Evolutionary conservation across 139 green algal species (phyloP).

Genomic region (Dunaliella sp.): DNA sequence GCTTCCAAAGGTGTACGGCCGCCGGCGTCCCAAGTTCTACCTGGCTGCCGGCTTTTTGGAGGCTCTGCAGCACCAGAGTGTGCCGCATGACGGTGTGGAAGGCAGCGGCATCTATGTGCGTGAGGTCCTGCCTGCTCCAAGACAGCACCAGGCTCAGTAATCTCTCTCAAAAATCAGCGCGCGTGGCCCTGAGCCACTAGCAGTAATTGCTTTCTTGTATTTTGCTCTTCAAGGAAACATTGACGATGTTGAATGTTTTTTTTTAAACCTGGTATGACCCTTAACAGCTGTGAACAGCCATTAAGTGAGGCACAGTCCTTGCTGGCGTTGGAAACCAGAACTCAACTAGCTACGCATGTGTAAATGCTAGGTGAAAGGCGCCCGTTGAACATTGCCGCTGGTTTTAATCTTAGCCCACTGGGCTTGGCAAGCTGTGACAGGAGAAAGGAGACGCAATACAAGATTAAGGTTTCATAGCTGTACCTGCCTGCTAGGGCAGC

Average conservation of each 20-base stretch:
- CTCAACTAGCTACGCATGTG: not conserved
- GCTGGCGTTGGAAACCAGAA: not conserved
- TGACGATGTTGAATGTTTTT: not conserved
- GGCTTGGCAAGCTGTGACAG: not conserved
- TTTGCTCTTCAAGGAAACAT: not conserved
- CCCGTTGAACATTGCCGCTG: too few relatives aligned
- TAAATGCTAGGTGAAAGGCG: too few relatives aligned
- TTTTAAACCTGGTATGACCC: not conserved
- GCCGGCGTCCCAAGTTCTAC: conserved; percentile 6
- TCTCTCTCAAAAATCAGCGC: conserved; percentile 21
- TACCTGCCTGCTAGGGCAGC: too few relatives aligned
- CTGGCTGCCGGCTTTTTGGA: conserved; percentile 19
- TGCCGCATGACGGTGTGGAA: conserved; percentile 56
- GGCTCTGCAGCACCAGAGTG: conserved; percentile 32
- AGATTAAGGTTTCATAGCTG: too few relatives aligned
- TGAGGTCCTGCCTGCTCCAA: conserved; percentile 37
- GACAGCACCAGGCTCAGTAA: conserved; percentile 23
- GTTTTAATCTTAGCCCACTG: not conserved
- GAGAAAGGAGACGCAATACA: too few relatives aligned
- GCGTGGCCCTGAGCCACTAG: too few relatives aligned
- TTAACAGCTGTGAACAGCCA: not conserved
- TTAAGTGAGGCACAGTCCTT: not conserved
- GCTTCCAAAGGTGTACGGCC: conserved; percentile 1
- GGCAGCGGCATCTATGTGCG: conserved; percentile 54
- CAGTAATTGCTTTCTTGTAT: not conserved